A percentile compares a stretch with the other conserved stretches of the same genome.
Conservation (phyloP, 1,284 basidiomycete species). For the Trametes pubescens region DNA sequence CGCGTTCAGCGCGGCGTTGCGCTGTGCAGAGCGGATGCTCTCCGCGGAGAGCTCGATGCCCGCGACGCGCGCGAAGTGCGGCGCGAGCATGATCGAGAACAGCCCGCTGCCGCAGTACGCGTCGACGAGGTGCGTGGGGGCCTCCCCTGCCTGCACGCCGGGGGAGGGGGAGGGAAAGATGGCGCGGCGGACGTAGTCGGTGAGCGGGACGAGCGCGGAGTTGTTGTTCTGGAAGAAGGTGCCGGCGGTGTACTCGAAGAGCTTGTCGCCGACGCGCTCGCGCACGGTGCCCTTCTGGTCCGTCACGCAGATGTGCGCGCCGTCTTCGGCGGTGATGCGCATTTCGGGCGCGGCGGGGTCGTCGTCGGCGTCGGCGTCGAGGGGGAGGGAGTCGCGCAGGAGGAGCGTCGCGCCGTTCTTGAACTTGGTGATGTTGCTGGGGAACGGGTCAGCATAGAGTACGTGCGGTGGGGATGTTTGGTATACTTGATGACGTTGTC, state of each 20-base stretch:
- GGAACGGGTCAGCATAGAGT: constrained; percentile 12
- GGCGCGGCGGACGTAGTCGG: constrained; percentile 81
- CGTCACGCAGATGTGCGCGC: constrained; percentile 81
- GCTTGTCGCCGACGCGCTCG: constrained; percentile 82
- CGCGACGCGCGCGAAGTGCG: constrained; percentile 80
- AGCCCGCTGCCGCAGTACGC: constrained; percentile 93
- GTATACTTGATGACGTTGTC: constrained; percentile 75
- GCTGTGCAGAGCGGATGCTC: constrained; percentile 82
- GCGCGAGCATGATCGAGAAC: constrained; percentile 90
- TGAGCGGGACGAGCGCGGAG: constrained; percentile 85
- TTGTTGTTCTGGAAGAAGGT: constrained; percentile 99
- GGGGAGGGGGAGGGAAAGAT: constrained; percentile 55
- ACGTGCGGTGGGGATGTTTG: neutral
- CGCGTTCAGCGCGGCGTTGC: constrained; percentile 83
- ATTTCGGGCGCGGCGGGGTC: constrained; percentile 9
- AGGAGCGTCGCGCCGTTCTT: constrained; percentile 92
- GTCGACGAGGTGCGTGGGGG: constrained; percentile 87
- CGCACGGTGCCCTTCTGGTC: constrained; percentile 85
- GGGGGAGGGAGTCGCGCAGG: constrained; percentile 84
- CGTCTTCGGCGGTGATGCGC: constrained; percentile 31
- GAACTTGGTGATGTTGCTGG: constrained; percentile 82
- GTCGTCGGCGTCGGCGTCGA: constrained; percentile 10
- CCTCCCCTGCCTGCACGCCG: neutral
- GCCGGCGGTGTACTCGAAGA: constrained; percentile 90
- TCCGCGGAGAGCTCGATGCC: constrained; percentile 89